Evolutionary conservation across 1,284 basidiomycete genomes (phyloP).

Genomic region (Hypsizygus ulmarius): DNA sequence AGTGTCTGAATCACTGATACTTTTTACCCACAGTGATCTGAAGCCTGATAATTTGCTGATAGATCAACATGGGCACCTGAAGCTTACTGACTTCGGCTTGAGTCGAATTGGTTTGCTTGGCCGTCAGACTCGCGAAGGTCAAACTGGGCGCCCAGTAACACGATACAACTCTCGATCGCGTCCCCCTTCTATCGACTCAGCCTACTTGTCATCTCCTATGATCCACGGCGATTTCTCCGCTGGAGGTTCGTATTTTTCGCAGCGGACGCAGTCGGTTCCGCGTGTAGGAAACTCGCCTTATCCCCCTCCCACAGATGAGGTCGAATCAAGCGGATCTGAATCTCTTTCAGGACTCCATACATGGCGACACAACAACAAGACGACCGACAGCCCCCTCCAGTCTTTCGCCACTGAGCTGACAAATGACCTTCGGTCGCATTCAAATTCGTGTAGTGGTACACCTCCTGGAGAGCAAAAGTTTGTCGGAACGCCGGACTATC

Average conservation of each 20-base stretch:
- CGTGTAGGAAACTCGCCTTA: constrained; percentile 63
- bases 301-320: constrained; percentile 71
- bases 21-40: constrained; percentile 71
- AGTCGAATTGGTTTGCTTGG: constrained; percentile 96
- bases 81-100: constrained; percentile 97
- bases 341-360: constrained; percentile 60
- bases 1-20: constrained; percentile 1
- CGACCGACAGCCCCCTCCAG: constrained; percentile 72
- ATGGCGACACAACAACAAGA: constrained; percentile 44
- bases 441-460: constrained; percentile 54
- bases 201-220: constrained; percentile 72
- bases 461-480: constrained; percentile 88
- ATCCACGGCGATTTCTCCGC: constrained; percentile 52
- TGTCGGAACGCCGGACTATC: constrained; percentile 95
- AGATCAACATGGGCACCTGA: constrained; percentile 93
- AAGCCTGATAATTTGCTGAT: constrained; percentile 99
- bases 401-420: constrained; percentile 82
- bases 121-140: constrained; percentile 86
- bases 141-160: constrained; percentile 54
- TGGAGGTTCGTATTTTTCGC: constrained; percentile 81
- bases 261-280: constrained; percentile 55
- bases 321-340: constrained; percentile 86
- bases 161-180: constrained; percentile 69
- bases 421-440: constrained; percentile 72
- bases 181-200: constrained; percentile 81